Evolutionary conservation across 345 rosid species (phyloP).

Genomic region (Orychophragmus violaceus): DNA sequence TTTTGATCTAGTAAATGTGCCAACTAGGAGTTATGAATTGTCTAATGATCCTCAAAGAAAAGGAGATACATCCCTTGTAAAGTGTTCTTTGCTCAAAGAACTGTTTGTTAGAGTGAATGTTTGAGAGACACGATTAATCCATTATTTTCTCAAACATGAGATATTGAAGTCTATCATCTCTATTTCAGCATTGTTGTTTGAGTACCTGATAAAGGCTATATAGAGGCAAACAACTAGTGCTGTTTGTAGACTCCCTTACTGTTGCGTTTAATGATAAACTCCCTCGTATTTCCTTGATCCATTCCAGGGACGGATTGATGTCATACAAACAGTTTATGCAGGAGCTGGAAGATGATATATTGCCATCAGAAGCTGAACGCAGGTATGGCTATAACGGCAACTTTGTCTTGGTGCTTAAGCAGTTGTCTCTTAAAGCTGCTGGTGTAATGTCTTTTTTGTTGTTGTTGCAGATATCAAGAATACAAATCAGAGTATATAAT

Average conservation of each 20-base stretch:
- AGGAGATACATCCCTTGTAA: background rate
- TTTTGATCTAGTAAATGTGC: background rate
- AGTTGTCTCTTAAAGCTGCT: background rate
- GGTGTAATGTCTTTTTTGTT: slow-evolving; percentile 14
- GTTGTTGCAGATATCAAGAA: slow-evolving; percentile 78
- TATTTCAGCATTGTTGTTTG: background rate
- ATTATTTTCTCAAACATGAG: background rate
- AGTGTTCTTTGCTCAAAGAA: background rate
- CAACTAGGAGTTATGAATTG: background rate
- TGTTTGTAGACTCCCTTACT: background rate
- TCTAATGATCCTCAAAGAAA: background rate
- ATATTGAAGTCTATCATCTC: background rate
- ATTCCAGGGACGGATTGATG: slow-evolving; percentile 95
- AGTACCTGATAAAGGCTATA: background rate
- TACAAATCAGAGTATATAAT: slow-evolving; percentile 87
- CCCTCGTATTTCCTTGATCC: slow-evolving; percentile 2
- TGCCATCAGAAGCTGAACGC: slow-evolving; percentile 97
- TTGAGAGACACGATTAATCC: background rate
- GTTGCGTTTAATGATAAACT: background rate
- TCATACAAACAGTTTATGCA: slow-evolving; percentile 98
- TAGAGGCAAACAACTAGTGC: background rate
- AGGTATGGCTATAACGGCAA: slow-evolving; percentile 40
- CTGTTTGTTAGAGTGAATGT: background rate
- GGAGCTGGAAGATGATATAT: slow-evolving; percentile 96
- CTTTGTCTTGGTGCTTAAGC: background rate